Evolutionary conservation across 2,329 filamentous ascomycete genomes (phyloP), one percentile per base, ranked within the genome.

Genomic region (Cordyceps tenuipes): DNA sequence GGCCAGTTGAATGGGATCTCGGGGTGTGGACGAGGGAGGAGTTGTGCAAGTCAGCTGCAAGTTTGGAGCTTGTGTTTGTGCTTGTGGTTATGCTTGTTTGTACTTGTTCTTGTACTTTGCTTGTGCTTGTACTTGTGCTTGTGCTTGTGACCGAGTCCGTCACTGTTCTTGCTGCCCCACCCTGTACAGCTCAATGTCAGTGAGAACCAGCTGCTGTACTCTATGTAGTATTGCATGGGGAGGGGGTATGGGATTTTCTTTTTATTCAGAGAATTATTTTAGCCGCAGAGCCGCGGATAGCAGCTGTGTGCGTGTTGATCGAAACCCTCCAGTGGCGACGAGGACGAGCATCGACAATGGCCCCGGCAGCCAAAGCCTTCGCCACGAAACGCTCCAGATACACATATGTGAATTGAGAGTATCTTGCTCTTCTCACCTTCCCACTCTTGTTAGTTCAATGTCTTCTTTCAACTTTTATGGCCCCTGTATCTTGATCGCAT

Each of bases 201-300:
- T 58, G 36, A 50, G 36, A 23, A 23, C 8, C 23, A 9, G 19
- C 9, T 5, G 9, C 29, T 29, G 19, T 39, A 8, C 36, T 6
- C 19, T 34, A 3, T 29, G 23, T 12, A 36, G 12, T 2, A 56
- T 3, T 29, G 39, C 9, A 21, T 6, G 7, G 1, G n/a, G 2
- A 23, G 15, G 8, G n/a, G 2, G 17, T n/a, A 26, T 19, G 13
- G 21, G n/a, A 10, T 8, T 41, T 52, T 9, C 13, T 9, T 36
- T 36, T 36, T 2, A 36, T 29, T 29, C 29, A 6, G 7, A 29
- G 7, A 1, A 29, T 29, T 29, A 6, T 7, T 29, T 29, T 7
- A 72, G n/a, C 13, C 63, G 2, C 69, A 46, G 41, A 3, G 52
- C 39, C 8, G 52, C 26, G 9, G 52, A 46, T 0, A 41, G 15